Base-by-base conservation (phyloP, 2,329 filamentous ascomycete species). In the Trichoderma arundinaceum region DNA sequence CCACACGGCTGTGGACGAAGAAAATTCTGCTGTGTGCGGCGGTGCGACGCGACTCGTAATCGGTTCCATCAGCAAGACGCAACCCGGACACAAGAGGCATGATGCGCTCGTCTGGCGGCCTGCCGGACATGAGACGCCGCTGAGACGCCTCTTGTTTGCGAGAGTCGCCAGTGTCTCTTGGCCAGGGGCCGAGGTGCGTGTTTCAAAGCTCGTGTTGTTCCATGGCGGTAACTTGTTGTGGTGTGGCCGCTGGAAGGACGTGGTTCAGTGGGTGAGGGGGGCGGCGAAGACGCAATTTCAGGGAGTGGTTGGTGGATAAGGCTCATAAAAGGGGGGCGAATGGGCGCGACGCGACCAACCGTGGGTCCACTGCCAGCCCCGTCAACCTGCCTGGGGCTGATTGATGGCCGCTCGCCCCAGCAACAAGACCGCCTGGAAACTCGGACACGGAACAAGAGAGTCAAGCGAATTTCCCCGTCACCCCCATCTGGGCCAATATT, bases 261-360 rank as follows among this genome's bases (percentile, higher is more conserved):
- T 51, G 53, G 52, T 67, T 64, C 68, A 48, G 61, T 46, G 56
- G 39, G 62, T 51, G 65, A 58, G 61, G 66, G 61, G 69, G 68
- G 67, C 68, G 66, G 59, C 65, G 52, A 66, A 68, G 63, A 68
- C 60, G 68, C 68, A 71, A 73, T 71, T 72, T 73, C 67, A 70
- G 65, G 67, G 66, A 69, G 64, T 68, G 70, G 69, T 63, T 64
- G 64, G 68, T 69, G 67, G 68, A 65, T 66, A 66, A 54, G 17
- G 62, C 58, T 56, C 48, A 48, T 43, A 62, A 66, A 66, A 66
- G 49, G 54, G 66, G 66, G 66, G 62, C 62, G 54, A 59, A 64
- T 54, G 66, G 66, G 67, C 64, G 66, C 66, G 65, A 68, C 67
- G 57, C 66, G 64, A 67, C 70, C 71, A 71, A 70, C 69, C 67